phyloP scores from a whole-genome alignment of 305 asterid species.

The Fraxinus sp. region DNA sequence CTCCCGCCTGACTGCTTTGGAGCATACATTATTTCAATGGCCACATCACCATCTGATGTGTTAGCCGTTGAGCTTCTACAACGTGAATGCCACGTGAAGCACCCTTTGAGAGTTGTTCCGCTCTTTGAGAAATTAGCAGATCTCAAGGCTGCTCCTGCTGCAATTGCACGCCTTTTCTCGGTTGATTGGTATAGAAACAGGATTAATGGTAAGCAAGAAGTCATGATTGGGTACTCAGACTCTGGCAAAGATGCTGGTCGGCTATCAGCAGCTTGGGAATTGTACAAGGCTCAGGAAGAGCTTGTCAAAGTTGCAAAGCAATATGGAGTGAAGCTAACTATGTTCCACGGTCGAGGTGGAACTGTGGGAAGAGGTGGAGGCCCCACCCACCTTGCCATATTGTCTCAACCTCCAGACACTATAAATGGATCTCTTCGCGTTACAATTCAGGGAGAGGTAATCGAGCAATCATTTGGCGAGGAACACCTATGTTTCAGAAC shows the following conservation, averaged over 20 bases:
- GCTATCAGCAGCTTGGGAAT: constrained; percentile 77
- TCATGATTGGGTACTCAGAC: constrained; percentile 85
- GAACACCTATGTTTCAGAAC: constrained; percentile 77
- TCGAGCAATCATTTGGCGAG: constrained; percentile 83
- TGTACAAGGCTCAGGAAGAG: constrained; percentile 85
- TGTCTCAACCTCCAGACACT: constrained; percentile 80
- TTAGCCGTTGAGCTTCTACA: constrained; percentile 82
- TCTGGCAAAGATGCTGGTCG: constrained; percentile 88
- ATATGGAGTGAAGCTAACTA: constrained; percentile 63
- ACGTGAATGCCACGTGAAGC: constrained; percentile 67
- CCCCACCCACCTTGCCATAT: constrained; percentile 75
- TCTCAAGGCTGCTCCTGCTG: constrained; percentile 72
- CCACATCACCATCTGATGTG: constrained; percentile 83
- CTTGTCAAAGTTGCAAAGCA: constrained; percentile 63
- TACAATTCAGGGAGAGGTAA: constrained; percentile 81
- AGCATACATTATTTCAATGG: constrained; percentile 83
- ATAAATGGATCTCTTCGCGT: constrained; percentile 73
- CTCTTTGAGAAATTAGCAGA: constrained; percentile 73
- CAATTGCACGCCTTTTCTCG: constrained; percentile 74
- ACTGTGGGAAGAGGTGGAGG: constrained; percentile 91
- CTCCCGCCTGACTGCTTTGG: constrained; percentile 81
- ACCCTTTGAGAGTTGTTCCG: constrained; percentile 68
- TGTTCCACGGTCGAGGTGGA: constrained; percentile 88
- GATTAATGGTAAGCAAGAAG: constrained; percentile 74
- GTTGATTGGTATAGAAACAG: constrained; percentile 68